Conservation (phyloP, 768 basidiomycete species). For the Termitomyces sp. region DNA sequence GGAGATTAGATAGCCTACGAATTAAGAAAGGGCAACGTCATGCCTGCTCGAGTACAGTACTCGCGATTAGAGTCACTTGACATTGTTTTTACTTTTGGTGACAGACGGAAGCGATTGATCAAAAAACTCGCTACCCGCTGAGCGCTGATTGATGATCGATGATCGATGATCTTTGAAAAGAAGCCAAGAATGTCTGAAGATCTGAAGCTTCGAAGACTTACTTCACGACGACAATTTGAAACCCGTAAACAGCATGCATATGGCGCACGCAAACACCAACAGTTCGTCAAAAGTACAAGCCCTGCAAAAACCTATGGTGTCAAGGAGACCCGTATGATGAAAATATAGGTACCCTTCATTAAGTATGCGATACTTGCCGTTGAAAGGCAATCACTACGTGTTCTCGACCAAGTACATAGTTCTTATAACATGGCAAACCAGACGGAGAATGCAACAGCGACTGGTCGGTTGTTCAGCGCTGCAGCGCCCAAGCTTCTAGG, state of each 20-base stretch:
- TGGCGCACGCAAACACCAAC: not conserved
- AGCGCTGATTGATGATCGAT: no score
- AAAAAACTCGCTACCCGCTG: not conserved
- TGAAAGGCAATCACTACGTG: not conserved
- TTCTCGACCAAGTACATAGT: not conserved
- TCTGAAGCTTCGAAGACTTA: no score
- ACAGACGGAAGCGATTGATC: not conserved
- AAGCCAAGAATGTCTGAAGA: no score
- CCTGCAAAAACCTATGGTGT: not conserved
- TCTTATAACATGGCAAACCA: not conserved
- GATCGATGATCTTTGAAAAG: no score
- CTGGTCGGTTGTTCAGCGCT: not conserved
- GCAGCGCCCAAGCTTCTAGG: not conserved
- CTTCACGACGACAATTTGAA: not conserved
- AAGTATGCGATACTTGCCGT: no score
- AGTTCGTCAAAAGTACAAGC: not conserved
- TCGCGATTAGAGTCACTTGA: not conserved
- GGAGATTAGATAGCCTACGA: not conserved
- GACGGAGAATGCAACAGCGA: not conserved
- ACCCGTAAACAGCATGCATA: not conserved
- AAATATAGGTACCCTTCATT: not conserved
- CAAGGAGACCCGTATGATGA: not conserved
- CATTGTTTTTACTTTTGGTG: not conserved
- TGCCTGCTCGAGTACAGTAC: not conserved
- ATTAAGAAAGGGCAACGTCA: not conserved